Evolutionary conservation across 192 early-diverging fungal genomes (phyloP).

Genomic region (Backusella luteola): DNA sequence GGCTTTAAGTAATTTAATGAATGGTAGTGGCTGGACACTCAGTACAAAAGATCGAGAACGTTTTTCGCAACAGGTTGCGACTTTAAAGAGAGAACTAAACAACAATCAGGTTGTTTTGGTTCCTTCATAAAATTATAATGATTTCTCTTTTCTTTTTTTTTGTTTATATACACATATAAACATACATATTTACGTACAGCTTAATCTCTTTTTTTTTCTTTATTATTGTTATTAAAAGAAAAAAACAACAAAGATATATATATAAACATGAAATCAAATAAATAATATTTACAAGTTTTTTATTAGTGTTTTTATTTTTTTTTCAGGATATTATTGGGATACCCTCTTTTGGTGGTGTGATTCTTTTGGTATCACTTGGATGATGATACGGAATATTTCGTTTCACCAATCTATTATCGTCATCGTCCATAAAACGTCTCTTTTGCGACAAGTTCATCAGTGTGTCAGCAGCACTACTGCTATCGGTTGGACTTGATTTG

Average conservation of each 20-base stretch:
- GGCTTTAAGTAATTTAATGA: constrained; percentile 57
- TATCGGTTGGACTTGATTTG: constrained; percentile 5
- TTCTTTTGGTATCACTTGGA: background rate
- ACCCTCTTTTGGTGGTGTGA: constrained; percentile 6
- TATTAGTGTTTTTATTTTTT: background rate
- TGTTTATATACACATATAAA: background rate
- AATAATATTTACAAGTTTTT: background rate
- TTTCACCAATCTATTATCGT: constrained; percentile 6
- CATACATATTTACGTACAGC: background rate
- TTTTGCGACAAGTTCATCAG: constrained; percentile 15
- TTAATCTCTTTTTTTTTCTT: background rate
- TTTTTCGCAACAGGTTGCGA: constrained; percentile 62
- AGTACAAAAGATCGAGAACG: constrained; percentile 56
- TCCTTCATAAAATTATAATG: background rate
- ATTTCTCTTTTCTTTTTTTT: background rate
- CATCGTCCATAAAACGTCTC: background rate
- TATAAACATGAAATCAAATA: background rate
- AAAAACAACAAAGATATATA: background rate
- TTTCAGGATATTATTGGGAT: constrained; percentile 5
- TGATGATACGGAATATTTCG: background rate
- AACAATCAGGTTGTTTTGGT: constrained; percentile 22
- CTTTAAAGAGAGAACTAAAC: constrained; percentile 49
- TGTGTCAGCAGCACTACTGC: constrained; percentile 12
- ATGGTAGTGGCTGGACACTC: constrained; percentile 55
- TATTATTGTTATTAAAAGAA: background rate